Evolutionary conservation across 495 filamentous ascomycete species (phyloP).

Genomic region (Penicillium herquei): DNA sequence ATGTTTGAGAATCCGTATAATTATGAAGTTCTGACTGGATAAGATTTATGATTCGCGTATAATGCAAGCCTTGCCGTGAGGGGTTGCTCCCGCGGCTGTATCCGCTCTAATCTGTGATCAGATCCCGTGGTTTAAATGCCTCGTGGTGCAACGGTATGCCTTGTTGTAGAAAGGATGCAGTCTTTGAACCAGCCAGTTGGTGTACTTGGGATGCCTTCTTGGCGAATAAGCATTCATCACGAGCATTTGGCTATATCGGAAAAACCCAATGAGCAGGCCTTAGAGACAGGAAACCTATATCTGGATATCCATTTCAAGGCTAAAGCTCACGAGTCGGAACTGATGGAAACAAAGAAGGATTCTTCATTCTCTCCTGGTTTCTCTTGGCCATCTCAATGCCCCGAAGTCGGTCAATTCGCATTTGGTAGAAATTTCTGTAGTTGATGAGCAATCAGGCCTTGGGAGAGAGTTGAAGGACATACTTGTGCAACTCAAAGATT

Average conservation of each 20-base stretch:
- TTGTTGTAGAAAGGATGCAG: not conserved
- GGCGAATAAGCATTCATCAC: too few relatives aligned
- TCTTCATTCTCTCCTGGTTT: constrained; percentile 77
- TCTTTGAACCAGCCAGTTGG: too few relatives aligned
- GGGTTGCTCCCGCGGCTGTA: not conserved
- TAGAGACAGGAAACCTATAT: too few relatives aligned
- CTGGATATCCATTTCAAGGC: too few relatives aligned
- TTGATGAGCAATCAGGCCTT: constrained; percentile 1
- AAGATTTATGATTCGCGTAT: too few relatives aligned
- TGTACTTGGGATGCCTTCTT: too few relatives aligned
- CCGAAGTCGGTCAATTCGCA: constrained; percentile 73
- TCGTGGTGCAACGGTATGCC: not conserved
- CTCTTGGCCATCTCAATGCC: constrained; percentile 77
- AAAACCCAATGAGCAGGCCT: too few relatives aligned
- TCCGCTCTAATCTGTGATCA: not conserved
- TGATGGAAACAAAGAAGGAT: constrained; percentile 76
- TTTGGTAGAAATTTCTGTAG: constrained; percentile 78
- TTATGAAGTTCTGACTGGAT: too few relatives aligned
- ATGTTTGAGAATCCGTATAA: not conserved
- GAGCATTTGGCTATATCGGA: too few relatives aligned
- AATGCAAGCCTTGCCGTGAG: not conserved
- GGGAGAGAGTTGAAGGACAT: constrained; percentile 18
- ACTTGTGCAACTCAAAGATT: constrained; percentile 86
- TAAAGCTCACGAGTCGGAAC: constrained; percentile 71
- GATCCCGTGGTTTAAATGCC: too few relatives aligned